Base-by-base conservation (phyloP, 805 yeast species). In the Candida suzukii region DNA sequence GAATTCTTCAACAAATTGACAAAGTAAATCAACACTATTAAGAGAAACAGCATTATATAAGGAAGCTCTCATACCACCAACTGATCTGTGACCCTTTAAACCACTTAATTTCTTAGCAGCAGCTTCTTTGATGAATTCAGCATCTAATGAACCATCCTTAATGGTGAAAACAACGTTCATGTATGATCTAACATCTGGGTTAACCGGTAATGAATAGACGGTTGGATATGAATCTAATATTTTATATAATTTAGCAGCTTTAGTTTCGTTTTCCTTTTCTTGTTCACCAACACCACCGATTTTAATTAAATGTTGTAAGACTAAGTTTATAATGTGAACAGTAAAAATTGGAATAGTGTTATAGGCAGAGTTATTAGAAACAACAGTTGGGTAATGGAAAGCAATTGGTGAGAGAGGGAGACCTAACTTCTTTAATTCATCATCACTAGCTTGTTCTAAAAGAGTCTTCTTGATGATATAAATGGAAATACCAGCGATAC, bases 281-380 rank as follows among this genome's bases (percentile, higher is more conserved):
- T 85, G 91, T 1, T 57, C 66, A 6, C 54, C 68, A 18, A 93
- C 63, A 11, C 98, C 98, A 38, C 99, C 98, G 6, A 64, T 61
- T 3, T 60, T 61, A 24, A 87, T 48, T 44, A 91, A 66, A 49
- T 75, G 65, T 39, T 76, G 73, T 44, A 88, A 71, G 6, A 86
- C 96, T 51, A 91, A 71, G 54, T 86, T 80, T 57, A 91, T 77
- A 29, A 91, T 80, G 60, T 88, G 95, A 40, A 91, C 73, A 6
- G 96, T 86, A 67, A 93, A 88, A 48, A 91, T 87, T 34, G 99
- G 96, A 45, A 93, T 81, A 4, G 99, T 93, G 70, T 93, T 93
- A 68, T 93, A 91, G 35, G 96, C 88, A 11, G 96, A 85, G 68
- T 91, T 83, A 69, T 90, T 88, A 54, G 78, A 76, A 41, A 88